A percentile compares a stretch with the other conserved stretches of the same genome.
These are phyloP conservation scores for Coemansia sp. DNA, from an alignment of 192 early-diverging fungal genomes.

Conservation along the genomic window DNA sequence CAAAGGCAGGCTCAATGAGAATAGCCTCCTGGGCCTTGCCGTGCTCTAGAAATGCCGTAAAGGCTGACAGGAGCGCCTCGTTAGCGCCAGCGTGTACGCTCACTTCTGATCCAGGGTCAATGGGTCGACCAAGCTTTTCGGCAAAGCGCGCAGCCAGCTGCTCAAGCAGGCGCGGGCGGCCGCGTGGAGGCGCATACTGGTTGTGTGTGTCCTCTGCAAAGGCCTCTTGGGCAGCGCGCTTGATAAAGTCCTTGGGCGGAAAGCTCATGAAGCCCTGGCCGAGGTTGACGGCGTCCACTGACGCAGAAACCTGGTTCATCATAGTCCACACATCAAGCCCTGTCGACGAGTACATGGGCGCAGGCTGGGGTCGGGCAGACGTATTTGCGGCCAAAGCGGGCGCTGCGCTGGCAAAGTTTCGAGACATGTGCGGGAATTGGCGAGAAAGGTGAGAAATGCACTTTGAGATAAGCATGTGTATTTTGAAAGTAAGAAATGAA, in stretches of 20 bases:
- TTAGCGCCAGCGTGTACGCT: conserved; percentile 89
- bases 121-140: conserved; percentile 61
- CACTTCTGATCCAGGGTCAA: conserved; percentile 81
- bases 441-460: not conserved
- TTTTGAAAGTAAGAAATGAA: not conserved
- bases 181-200: conserved; percentile 85
- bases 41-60: conserved; percentile 77
- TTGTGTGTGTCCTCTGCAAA: conserved; percentile 64
- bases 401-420: conserved; percentile 7
- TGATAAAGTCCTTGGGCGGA: conserved; percentile 83
- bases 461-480: not conserved
- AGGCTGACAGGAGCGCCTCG: conserved; percentile 79
- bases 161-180: conserved; percentile 62
- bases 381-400: not conserved
- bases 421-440: conserved; percentile 4
- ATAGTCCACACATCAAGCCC: conserved; percentile 72
- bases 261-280: conserved; percentile 92
- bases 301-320: conserved; percentile 81
- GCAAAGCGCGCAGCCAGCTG: conserved; percentile 79
- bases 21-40: conserved; percentile 78
- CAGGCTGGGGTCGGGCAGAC: conserved; percentile 10
- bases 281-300: conserved; percentile 86
- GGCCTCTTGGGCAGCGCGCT: conserved; percentile 71
- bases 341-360: conserved; percentile 36
- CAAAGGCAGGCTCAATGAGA: conserved; percentile 95